Conservation (phyloP, 345 rosid species). For the Rubroshorea leprosula region DNA sequence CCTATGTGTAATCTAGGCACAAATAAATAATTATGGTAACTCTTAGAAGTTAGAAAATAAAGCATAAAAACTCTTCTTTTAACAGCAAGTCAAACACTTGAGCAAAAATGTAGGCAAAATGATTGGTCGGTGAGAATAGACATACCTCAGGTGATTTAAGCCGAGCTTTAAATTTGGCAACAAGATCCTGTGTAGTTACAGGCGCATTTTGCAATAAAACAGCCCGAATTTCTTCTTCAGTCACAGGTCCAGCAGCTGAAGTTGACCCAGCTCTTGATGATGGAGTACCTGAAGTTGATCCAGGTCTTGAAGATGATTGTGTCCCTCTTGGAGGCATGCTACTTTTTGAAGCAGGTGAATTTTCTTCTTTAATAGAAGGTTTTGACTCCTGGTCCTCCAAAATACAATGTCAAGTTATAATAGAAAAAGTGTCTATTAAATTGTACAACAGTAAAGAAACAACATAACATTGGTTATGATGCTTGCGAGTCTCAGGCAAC, state of each 20-base stretch:
- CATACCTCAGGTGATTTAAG: slow-evolving; percentile 64
- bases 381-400: slow-evolving; percentile 42
- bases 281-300: slow-evolving; percentile 41
- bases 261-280: slow-evolving; percentile 38
- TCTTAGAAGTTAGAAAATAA: too few species aligned
- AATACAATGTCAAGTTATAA: neutral
- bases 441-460: neutral
- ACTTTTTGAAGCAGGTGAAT: slow-evolving; percentile 35
- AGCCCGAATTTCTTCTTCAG: slow-evolving; percentile 85
- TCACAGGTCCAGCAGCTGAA: slow-evolving; percentile 59
- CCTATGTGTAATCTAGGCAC: too few species aligned
- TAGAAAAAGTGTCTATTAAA: neutral
- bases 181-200: slow-evolving; percentile 85
- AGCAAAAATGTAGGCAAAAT: neutral
- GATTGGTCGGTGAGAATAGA: neutral
- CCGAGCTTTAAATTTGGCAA: slow-evolving; percentile 72
- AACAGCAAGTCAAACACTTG: neutral
- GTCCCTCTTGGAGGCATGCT: slow-evolving; percentile 35
- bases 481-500: neutral
- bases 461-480: neutral
- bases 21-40: too few species aligned
- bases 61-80: too few species aligned
- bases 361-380: slow-evolving; percentile 47
- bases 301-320: slow-evolving; percentile 38
- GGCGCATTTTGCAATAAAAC: slow-evolving; percentile 72